Evolutionary conservation across 257 asterid genomes (phyloP).

Genomic region (Fraxinus excelsior): DNA sequence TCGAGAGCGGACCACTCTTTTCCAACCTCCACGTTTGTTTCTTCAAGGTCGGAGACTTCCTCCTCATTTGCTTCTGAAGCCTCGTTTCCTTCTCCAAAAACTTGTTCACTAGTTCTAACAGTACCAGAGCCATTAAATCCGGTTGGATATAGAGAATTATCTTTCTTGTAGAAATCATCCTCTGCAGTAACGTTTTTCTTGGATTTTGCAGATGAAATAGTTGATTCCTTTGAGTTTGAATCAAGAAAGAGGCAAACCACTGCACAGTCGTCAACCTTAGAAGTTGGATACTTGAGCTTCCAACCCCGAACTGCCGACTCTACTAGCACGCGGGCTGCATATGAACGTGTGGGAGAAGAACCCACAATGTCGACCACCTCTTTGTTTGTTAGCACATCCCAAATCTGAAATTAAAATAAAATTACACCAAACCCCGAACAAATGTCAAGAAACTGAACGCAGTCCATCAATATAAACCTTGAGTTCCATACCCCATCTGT

Average conservation of each 20-base stretch:
- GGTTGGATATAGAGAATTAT: constrained; percentile 21
- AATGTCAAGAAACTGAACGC: constrained; percentile 1
- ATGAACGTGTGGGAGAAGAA: constrained; percentile 52
- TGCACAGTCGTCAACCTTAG: constrained; percentile 83
- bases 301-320: constrained; percentile 73
- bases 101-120: constrained; percentile 26
- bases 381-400: constrained; percentile 89
- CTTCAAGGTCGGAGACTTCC: constrained; percentile 44
- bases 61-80: constrained; percentile 29
- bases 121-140: constrained; percentile 38
- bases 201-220: constrained; percentile 34
- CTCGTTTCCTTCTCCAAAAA: constrained; percentile 32
- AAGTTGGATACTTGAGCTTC: constrained; percentile 76
- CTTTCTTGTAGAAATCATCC: constrained; percentile 25
- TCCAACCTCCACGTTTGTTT: constrained; percentile 33
- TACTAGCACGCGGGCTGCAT: constrained; percentile 62
- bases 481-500: constrained; percentile 72
- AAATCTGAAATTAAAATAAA: constrained; percentile 45
- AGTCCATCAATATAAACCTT: not conserved
- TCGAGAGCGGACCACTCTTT: constrained; percentile 74
- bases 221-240: constrained; percentile 34
- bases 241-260: constrained; percentile 83
- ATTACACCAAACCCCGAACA: not conserved
- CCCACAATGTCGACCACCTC: constrained; percentile 69
- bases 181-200: constrained; percentile 37